Conservation (phyloP, 2,329 filamentous ascomycete species). For the Claviceps citrina region DNA sequence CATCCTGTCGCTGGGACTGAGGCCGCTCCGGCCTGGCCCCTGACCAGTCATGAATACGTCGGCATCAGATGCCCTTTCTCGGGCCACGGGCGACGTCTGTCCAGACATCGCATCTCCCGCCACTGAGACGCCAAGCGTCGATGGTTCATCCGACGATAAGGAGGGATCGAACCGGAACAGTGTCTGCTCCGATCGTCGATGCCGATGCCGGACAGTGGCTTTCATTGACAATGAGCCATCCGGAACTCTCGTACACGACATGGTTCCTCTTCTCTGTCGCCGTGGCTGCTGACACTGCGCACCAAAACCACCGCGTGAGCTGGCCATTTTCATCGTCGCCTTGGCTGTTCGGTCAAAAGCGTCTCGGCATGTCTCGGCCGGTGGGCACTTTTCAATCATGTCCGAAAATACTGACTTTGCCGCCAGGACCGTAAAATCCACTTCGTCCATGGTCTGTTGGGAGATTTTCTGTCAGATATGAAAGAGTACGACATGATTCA, state of each 20-base stretch:
- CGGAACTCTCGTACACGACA: conserved; percentile 16
- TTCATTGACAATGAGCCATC: conserved; percentile 13
- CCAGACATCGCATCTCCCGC: conserved; percentile 17
- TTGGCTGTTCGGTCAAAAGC: conserved; percentile 92
- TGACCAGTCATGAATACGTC: conserved; percentile 18
- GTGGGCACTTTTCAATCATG: conserved; percentile 85
- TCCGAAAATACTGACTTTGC: conserved; percentile 87
- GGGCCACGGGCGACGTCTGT: conserved; percentile 24
- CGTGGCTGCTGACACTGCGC: conserved; percentile 15
- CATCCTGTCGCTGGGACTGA: conserved; percentile 16
- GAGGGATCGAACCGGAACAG: conserved; percentile 22
- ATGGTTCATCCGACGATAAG: conserved; percentile 25
- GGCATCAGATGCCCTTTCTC: conserved; percentile 22
- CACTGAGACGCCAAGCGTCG: conserved; percentile 25
- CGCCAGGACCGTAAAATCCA: conserved; percentile 90
- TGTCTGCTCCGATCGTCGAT: conserved; percentile 17
- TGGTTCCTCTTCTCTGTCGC: conserved; percentile 14
- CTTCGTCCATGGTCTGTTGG: conserved; percentile 66
- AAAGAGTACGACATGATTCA: no score
- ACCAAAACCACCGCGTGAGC: conserved; percentile 72
- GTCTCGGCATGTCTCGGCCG: conserved; percentile 84
- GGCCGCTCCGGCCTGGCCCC: conserved; percentile 14
- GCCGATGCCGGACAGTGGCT: conserved; percentile 11
- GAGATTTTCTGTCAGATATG: conserved; percentile 1
- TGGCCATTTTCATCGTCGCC: conserved; percentile 88